Base-by-base conservation (phyloP, 441 rosid genomes). In the Mallotus japonicus region DNA sequence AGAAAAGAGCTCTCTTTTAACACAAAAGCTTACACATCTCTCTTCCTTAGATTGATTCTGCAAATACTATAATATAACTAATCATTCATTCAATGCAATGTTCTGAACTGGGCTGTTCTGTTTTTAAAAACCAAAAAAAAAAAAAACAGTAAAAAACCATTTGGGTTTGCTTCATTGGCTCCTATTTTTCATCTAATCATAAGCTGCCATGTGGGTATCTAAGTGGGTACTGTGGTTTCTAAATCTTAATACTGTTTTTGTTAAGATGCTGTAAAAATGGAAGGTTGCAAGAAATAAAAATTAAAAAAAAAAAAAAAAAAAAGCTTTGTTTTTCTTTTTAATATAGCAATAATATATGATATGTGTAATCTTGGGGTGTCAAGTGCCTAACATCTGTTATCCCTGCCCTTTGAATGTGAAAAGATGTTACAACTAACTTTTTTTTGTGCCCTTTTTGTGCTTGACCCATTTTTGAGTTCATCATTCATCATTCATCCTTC, bases 351-450 rank as follows among this genome's bases (percentile, higher is more conserved):
- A 37, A 37, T 37, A 3, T 37, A 37, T 37, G 6, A 37, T 63
- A 63, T 72, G 69, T 63, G 69, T 63, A 72, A 42, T 47, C 54
- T 63, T 77, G 49, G 69, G 80, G 74, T 79, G 82, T 67, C 80
- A 66, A 17, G 51, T 73, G 78, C 81, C 79, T 42, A 69, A 74
- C 84, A 82, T 80, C 70, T 80, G 85, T 76, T 32, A 14, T 12
- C 56, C 4, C 3, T 71, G 63, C 67, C 80, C 78, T 77, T 76
- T 44, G 69, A 81, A 79, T 44, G 76, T 73, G 78, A 69, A 67
- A 37, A 71, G 80, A 67, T 79, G 84, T 79, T 79, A 71, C 57
- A 84, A 84, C 87, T 69, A 77, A 66, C 76, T 69, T 37, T 69
- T 47, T 64, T 46, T 22, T 67, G 50, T 66, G 24, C 13, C 11